Evolutionary conservation across 2,329 filamentous ascomycete genomes (phyloP), one percentile per base, ranked within the genome.

Genomic region (Pyrenophora graminea): DNA sequence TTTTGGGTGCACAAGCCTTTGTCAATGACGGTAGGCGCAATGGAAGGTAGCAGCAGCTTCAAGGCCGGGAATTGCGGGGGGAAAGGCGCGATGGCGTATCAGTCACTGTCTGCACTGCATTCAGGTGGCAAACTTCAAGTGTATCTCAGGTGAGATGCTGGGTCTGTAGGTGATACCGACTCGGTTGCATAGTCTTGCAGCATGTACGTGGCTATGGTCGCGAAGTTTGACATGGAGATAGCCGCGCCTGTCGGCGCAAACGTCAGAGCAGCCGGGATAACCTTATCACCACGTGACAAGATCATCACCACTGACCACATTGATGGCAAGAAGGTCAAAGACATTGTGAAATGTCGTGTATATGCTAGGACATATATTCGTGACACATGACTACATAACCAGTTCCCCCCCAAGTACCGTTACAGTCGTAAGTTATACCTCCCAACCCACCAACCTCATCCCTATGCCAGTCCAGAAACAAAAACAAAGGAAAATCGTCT

Each of bases 381-480:
- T 65, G 63, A 55, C 39, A 63, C 66, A 64, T 67, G 53, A 55
- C 52, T 66, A 61, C 56, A 53, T 65, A 54, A 43, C 34, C 48
- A 30, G 51, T 19, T 51, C 23, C 46, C 45, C 42, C 32, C 17
- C 47, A 36, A 38, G 46, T 49, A 53, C 44, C 52, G 21, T 50
- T 57, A 55, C 55, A 48, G 50, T 41, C 54, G 25, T 56, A 46
- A 52, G 19, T 31, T 12, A 32, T 47, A 18, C 19, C 13, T 34
- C 34, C 37, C 25, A n/a, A 25, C 19, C 12, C 13, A 5, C 41
- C 43, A 37, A 27, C 30, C 34, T 36, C 9, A 30, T 49, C 34
- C 34, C 41, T 30, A 39, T 39, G 21, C 48, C 48, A 19, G 8
- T 30, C 27, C 27, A 30, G 27, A 13, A 45, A 41, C 30, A 51